Base-by-base conservation (phyloP, 2,329 filamentous ascomycete species). In the Fusarium sp. region DNA sequence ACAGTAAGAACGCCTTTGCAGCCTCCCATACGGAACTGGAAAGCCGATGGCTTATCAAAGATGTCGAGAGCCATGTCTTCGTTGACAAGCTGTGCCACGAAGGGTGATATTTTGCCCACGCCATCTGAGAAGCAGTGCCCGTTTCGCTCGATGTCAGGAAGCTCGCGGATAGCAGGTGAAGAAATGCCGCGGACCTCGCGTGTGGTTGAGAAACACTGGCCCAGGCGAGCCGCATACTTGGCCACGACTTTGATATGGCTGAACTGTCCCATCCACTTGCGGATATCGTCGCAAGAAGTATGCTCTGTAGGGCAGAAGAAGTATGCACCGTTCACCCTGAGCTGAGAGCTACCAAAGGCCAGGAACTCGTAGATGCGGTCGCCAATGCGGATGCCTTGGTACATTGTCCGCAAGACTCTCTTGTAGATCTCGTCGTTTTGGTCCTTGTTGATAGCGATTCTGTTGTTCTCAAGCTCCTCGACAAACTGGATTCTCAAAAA, bases 171-270 rank as follows among this genome's bases (percentile, higher is more conserved):
- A 2, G 87, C 85, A 0, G 89, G 89, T 8, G 92, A 89, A 0
- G 87, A 88, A 24, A 92, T 90, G 18, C 91, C 88, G 31, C 86
- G 87, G 48, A 97, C 91, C 13, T 93, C 91, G 69, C 94, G 87
- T 1, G 97, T 99, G 0, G 96, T 98, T 0, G 97, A 98, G 80
- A 99, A 98, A 80, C 95, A 98, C 82, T 98, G 97, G 0, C 97
- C 97, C 20, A 98, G 86, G 31, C 97, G 90, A 31, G 97, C 95
- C 57, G 95, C 94, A 80, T 95, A 94, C 79, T 97, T 98, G 33
- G 96, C 95, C n/a, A 97, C 89, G 29, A 93, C 89, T 65, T 88
- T 90, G 81, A 98, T 98, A 72, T 95, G 90, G 16, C 87, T 87
- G 77, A 99, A 97, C 16, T 93, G 85, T 0, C 97, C 97, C 93